Evolutionary conservation across 1,284 basidiomycete species (phyloP).

Genomic region (Fomitopsis palustris): DNA sequence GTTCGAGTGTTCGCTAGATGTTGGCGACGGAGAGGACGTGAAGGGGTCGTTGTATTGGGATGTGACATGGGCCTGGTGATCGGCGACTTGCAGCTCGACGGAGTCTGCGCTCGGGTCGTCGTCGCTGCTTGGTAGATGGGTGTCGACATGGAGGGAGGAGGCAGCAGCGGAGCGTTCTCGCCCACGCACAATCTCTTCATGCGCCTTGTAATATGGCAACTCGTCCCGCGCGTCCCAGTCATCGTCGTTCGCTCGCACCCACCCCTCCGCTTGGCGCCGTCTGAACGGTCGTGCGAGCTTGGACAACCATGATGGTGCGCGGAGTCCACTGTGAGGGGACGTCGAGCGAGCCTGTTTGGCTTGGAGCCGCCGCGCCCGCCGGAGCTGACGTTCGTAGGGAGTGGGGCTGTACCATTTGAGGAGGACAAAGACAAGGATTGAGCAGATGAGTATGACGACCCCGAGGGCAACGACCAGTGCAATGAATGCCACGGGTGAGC

Average conservation of each 20-base stretch:
- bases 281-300: constrained; percentile 25
- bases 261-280: constrained; percentile 18
- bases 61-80: background rate
- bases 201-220: constrained; percentile 4
- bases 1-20: constrained; percentile 8
- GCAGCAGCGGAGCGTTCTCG: constrained; percentile 1
- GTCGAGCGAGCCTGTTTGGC: constrained; percentile 16
- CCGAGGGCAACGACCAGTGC: constrained; percentile 30
- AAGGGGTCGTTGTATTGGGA: constrained; percentile 15
- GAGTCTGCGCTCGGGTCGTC: constrained; percentile 16
- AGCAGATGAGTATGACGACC: constrained; percentile 29
- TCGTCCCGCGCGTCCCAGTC: constrained; percentile 29
- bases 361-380: constrained; percentile 18
- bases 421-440: constrained; percentile 34
- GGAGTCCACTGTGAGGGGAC: constrained; percentile 16
- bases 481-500: constrained; percentile 31
- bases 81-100: constrained; percentile 18
- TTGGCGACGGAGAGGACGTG: constrained; percentile 12
- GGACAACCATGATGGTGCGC: constrained; percentile 23
- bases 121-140: background rate
- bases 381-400: constrained; percentile 25
- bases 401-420: constrained; percentile 29
- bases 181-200: constrained; percentile 9
- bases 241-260: constrained; percentile 24
- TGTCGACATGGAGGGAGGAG: background rate